Conservation (phyloP, 164 flowering plant species). For the Aristolochia californica region DNA sequence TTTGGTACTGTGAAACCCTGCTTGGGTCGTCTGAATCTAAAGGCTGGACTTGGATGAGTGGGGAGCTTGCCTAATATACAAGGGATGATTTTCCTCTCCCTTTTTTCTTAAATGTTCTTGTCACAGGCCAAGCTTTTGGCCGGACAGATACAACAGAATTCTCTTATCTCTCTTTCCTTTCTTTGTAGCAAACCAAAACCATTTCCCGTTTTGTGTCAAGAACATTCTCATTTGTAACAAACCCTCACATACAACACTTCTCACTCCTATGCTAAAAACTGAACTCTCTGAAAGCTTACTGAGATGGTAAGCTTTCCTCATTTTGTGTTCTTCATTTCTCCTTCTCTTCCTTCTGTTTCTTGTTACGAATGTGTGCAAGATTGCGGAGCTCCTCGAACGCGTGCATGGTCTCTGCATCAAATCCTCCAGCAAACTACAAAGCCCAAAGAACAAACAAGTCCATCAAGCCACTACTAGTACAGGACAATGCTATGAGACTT, state of each 20-base stretch:
- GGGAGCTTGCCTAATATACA: too few species aligned
- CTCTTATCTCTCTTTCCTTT: neutral
- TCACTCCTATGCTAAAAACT: neutral
- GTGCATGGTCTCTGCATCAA: constrained; percentile 89
- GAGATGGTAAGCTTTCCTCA: constrained; percentile 30
- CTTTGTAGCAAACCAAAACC: neutral
- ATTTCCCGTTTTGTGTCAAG: too few species aligned
- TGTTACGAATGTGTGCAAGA: constrained; percentile 44
- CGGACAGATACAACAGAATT: neutral
- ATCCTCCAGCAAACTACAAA: constrained; percentile 96
- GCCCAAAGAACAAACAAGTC: too few species aligned
- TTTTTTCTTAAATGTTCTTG: neutral
- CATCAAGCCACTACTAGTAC: too few species aligned
- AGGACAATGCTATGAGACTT: too few species aligned
- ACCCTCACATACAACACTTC: too few species aligned
- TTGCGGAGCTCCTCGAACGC: constrained; percentile 85
- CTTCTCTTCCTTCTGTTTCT: constrained; percentile 16
- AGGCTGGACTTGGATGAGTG: too few species aligned
- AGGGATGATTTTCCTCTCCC: too few species aligned
- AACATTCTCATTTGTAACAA: neutral
- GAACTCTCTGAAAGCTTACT: constrained; percentile 20
- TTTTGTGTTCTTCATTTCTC: neutral
- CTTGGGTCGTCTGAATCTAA: too few species aligned
- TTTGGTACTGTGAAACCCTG: too few species aligned
- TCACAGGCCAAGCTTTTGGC: neutral